Conservation (phyloP, 192 early-diverging fungal species). For the Backusella macrospora region DNA sequence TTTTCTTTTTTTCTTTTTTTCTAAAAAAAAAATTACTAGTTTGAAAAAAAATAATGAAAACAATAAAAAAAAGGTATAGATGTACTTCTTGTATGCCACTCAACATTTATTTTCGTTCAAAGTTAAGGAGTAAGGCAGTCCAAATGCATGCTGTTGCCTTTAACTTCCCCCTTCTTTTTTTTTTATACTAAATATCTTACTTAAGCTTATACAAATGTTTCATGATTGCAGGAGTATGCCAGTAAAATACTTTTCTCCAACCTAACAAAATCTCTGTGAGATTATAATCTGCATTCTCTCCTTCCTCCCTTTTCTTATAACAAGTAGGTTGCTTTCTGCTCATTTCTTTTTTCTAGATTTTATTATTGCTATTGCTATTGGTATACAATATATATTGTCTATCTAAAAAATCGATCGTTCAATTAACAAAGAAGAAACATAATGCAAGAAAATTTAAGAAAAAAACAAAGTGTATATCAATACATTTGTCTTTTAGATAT, state of each 20-base stretch:
- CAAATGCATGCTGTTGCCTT: conserved; percentile 6
- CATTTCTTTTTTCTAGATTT: not conserved
- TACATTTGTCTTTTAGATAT: not conserved
- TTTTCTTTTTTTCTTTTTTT: not conserved
- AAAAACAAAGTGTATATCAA: not conserved
- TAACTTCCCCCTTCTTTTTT: not conserved
- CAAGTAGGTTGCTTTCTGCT: not conserved
- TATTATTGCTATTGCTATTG: not conserved
- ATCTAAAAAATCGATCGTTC: not conserved
- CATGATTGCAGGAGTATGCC: conserved; percentile 1
- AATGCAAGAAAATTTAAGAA: not conserved
- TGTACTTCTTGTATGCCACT: not conserved
- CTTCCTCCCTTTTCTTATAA: not conserved
- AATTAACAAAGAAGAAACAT: not conserved
- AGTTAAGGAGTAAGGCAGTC: conserved; percentile 19
- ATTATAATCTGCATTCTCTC: not conserved
- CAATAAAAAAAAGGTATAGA: not conserved
- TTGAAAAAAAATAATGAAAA: not conserved
- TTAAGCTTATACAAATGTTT: not conserved
- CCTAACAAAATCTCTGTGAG: not conserved
- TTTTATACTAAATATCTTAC: not conserved
- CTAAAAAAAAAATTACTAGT: not conserved
- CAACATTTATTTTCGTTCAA: not conserved
- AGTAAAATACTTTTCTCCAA: not conserved
- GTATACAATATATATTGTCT: not conserved